Percentiles rank a stretch among this genome's conserved stretches.
Conservation (phyloP, 2,329 filamentous ascomycete species). For the Neobulgaria alba region DNA sequence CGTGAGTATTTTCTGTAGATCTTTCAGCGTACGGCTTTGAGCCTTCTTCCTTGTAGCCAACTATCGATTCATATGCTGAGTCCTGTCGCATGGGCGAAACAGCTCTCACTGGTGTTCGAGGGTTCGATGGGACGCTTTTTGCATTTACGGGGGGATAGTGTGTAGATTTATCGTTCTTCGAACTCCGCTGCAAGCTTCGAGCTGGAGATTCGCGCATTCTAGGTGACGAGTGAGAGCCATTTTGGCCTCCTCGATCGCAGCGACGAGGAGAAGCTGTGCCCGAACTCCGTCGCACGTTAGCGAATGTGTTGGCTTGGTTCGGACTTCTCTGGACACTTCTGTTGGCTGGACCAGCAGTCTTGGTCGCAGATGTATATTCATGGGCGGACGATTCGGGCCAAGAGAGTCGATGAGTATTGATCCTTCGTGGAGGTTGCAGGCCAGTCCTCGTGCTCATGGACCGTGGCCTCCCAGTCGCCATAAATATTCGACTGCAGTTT, state of each 20-base stretch:
- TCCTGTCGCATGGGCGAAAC: constrained; percentile 13
- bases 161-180: background rate
- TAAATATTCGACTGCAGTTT: background rate
- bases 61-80: constrained; percentile 14
- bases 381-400: background rate
- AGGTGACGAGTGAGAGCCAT: background rate
- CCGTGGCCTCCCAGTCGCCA: background rate
- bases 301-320: background rate
- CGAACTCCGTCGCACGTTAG: background rate
- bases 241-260: background rate
- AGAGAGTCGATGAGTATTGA: background rate
- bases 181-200: background rate
- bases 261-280: background rate
- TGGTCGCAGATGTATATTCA: too few species aligned
- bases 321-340: background rate
- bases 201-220: background rate
- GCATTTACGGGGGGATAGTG: background rate
- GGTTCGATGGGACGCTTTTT: too few species aligned
- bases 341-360: too few species aligned
- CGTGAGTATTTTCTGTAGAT: constrained; percentile 6
- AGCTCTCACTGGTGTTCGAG: too few species aligned
- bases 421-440: background rate
- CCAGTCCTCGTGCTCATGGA: background rate
- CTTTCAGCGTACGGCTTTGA: constrained; percentile 7
- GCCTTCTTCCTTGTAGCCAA: constrained; percentile 4